phyloP scores from a whole-genome alignment of 2,329 filamentous ascomycete species.

The Zymoseptoria ardabiliae region DNA sequence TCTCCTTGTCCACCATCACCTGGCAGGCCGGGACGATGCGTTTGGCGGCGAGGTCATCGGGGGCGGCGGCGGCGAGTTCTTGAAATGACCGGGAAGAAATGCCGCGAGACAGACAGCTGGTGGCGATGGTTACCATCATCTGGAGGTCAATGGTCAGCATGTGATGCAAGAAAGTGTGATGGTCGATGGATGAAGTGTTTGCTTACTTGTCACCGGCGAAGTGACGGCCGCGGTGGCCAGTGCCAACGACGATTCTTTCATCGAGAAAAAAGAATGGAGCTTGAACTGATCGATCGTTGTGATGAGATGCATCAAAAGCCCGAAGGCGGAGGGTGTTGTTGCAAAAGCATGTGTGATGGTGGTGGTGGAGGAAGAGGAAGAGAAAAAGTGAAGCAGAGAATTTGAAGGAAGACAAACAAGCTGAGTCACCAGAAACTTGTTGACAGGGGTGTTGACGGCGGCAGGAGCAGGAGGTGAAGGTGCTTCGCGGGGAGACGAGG shows the following conservation, averaged over 20 bases:
- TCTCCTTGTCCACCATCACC: constrained; percentile 24
- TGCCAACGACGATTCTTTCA: background rate
- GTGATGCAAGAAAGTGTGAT: background rate
- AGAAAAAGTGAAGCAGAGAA: background rate
- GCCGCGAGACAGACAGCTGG: background rate
- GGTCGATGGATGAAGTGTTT: background rate
- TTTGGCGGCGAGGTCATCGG: background rate
- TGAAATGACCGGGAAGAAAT: background rate
- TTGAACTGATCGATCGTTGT: background rate
- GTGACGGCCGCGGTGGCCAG: background rate
- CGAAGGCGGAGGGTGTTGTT: background rate
- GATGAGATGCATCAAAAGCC: background rate
- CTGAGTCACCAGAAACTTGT: background rate
- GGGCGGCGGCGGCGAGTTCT: background rate
- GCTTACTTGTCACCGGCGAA: background rate
- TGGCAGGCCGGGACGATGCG: background rate
- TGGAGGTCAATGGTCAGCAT: background rate
- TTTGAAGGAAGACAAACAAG: background rate
- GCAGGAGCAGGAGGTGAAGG: background rate
- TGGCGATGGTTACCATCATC: background rate
- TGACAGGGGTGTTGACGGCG: background rate
- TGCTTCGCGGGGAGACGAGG: background rate
- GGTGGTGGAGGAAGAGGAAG: background rate
- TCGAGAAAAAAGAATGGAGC: background rate
- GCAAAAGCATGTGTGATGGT: background rate